Base-by-base conservation (phyloP, 2,329 filamentous ascomycete species). In the Pestalotiopsis sp. region DNA sequence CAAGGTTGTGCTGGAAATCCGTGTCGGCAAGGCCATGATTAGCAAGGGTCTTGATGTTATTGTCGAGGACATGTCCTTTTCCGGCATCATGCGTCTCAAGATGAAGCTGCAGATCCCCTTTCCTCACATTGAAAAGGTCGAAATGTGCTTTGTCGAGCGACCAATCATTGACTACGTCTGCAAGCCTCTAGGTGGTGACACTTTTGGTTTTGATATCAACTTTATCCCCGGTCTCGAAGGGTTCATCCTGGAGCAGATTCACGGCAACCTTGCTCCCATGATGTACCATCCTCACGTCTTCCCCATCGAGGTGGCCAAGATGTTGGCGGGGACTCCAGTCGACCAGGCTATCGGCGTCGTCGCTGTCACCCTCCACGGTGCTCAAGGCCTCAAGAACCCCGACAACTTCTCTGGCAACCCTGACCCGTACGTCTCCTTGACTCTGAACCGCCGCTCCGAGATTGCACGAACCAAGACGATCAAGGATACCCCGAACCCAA, bases 221-320 rank as follows among this genome's bases (percentile, higher is more conserved):
- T 98, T 99, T 81, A 97, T 99, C 73, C 96, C 96, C 20, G 95
- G 95, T 74, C 87, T 99, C 27, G 95, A 98, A 80, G 88, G 81
- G 68, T 99, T 99, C 81, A 99, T 99, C 75, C 90, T 93, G 78
- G 96, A 99, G 75, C 94, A 97, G 82, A 97, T 99, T 66, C 97
- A 99, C 80, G 93, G 92, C 71, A 98, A 95, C 77, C 83, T 99
- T 64, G 92, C 90, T 2, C 97, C 96, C 0, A 98, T 99, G 92
- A 97, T 99, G 94, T 99, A 99, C 78, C 91, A 90, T 49, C 96
- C 96, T 9, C 97, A 99, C 75, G 94, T 98, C 64, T 99, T 99
- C 85, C 96, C 96, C 17, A 96, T 99, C 73, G 96, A 99, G 78
- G 94, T 99, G 68, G 96, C 96, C 74, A 98, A 99, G 87, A 96